A percentile compares a stretch with the other conserved stretches of the same genome.
phyloP scores from a whole-genome alignment of 228 moss, liverwort and hornwort genomes.

The Sphagnum fallax region DNA sequence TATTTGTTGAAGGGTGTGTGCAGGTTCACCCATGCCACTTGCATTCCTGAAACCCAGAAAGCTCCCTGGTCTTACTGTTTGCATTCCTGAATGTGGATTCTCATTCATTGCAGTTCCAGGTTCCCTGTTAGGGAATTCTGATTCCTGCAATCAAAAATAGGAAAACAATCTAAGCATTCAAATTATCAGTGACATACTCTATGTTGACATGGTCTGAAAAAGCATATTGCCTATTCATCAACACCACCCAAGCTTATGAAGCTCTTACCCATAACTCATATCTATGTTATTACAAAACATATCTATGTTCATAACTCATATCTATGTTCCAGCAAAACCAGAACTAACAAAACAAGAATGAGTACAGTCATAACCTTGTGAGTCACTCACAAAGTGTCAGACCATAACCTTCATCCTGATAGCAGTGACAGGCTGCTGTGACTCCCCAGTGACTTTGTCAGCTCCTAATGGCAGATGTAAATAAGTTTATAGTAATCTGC shows the following conservation, averaged over 20 bases:
- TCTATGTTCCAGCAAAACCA: no score
- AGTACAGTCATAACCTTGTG: neutral
- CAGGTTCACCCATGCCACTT: constrained; percentile 20
- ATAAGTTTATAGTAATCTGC: no score
- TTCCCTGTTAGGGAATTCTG: constrained; percentile 18
- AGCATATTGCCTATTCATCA: no score
- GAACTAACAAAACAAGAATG: no score
- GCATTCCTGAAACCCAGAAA: constrained; percentile 24
- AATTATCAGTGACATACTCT: no score
- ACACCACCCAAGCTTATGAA: no score
- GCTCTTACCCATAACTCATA: no score
- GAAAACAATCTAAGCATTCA: neutral
- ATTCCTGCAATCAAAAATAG: constrained; percentile 15
- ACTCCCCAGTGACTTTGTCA: neutral
- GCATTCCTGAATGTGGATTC: constrained; percentile 9
- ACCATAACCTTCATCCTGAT: neutral
- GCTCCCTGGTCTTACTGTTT: constrained; percentile 14
- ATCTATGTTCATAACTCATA: no score
- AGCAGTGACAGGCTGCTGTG: neutral
- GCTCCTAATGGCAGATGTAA: no score
- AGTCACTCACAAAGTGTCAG: neutral
- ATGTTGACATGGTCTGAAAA: no score
- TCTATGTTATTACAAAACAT: no score
- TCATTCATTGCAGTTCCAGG: constrained; percentile 17
- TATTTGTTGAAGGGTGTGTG: constrained; percentile 31